Percentiles rank a stretch among this genome's conserved stretches.
Conservation (phyloP, 108 stramenopile species). For the Stephanodiscus triporus region DNA sequence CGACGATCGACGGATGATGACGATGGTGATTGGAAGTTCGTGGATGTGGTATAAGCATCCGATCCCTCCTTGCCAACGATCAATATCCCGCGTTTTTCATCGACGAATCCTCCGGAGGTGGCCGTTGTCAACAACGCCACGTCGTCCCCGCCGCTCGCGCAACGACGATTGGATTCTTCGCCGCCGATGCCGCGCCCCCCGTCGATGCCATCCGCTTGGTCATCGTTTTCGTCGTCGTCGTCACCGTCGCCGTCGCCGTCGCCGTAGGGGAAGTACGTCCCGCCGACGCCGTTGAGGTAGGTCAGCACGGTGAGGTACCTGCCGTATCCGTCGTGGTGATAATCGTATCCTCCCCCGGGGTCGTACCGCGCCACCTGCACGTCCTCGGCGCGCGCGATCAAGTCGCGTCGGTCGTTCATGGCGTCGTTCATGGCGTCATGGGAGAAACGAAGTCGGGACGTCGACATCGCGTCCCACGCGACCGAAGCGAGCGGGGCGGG, state of each 20-base stretch:
- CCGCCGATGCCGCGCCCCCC: not conserved
- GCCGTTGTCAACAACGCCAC: no score
- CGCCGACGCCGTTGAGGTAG: constrained; percentile 63
- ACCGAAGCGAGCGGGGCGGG: not conserved
- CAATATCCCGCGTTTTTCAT: constrained; percentile 38
- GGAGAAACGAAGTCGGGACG: constrained; percentile 18
- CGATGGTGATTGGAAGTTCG: not conserved
- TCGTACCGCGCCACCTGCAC: constrained; percentile 55
- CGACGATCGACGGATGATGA: no score
- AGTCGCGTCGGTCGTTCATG: constrained; percentile 1
- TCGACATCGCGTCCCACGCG: constrained; percentile 14
- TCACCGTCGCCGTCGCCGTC: constrained; percentile 7
- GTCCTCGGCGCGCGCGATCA: constrained; percentile 23
- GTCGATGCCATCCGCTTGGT: no score
- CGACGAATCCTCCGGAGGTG: not conserved
- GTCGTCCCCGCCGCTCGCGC: no score
- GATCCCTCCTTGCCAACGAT: constrained; percentile 42
- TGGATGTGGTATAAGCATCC: constrained; percentile 9
- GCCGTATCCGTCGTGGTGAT: constrained; percentile 51
- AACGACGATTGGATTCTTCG: no score
- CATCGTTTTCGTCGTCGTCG: no score
- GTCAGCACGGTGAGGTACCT: constrained; percentile 52
- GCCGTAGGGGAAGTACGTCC: constrained; percentile 59
- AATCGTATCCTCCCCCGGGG: constrained; percentile 40
- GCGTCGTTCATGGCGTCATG: constrained; percentile 35